Conservation (phyloP, 129 eudicot genomes). For the Daucus carota region DH1_v3.0 NC_030389.2:13681501-13682000, state of each 20-base stretch:
- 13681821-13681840: constrained; percentile 93
- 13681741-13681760: neutral
- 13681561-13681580: constrained; percentile 72
- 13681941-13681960: too few relatives aligned
- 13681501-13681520: constrained; percentile 8
- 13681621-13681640: constrained; percentile 49
- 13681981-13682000: too few relatives aligned
- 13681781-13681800: constrained; percentile 68
- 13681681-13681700: neutral
- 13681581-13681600: constrained; percentile 45
- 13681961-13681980: neutral
- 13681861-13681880: neutral
- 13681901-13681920: neutral
- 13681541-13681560: constrained; percentile 75
- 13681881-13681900: neutral
- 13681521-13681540: constrained; percentile 56
- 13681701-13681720: neutral
- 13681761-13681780: constrained; percentile 30
- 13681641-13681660: neutral
- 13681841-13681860: constrained; percentile 26
- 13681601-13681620: constrained; percentile 63
- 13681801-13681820: constrained; percentile 81
- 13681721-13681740: neutral
- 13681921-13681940: neutral
- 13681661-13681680: neutral